phyloP scores from a whole-genome alignment of 116 monocot species.

The Posidonia oceanica region DNA sequence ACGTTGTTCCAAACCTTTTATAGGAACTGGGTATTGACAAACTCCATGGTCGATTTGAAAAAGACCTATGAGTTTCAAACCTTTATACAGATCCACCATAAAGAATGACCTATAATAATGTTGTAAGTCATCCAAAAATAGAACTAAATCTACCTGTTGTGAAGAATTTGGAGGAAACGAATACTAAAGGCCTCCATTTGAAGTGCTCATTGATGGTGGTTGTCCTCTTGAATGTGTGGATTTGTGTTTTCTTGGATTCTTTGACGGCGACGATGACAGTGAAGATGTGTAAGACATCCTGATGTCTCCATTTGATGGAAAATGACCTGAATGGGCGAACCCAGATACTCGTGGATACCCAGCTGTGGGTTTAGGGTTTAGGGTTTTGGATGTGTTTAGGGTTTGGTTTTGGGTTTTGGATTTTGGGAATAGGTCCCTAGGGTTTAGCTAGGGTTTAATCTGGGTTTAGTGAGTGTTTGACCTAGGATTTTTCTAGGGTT shows the following conservation, averaged over 20 bases:
- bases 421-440: too few species aligned
- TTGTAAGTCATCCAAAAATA: background rate
- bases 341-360: background rate
- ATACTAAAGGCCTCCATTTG: background rate
- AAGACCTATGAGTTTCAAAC: too few species aligned
- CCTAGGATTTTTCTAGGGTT: too few species aligned
- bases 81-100: background rate
- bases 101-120: background rate
- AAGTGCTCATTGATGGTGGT: background rate
- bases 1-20: too few species aligned
- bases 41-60: too few species aligned
- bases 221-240: conserved; percentile 9
- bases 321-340: background rate
- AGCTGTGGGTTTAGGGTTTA: too few species aligned
- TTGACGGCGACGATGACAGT: background rate
- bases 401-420: too few species aligned
- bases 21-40: too few species aligned
- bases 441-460: too few species aligned
- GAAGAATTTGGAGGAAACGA: background rate
- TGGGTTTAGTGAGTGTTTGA: too few species aligned
- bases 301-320: conserved; percentile 7
- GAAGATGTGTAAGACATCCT: background rate
- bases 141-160: background rate
- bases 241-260: conserved; percentile 6
- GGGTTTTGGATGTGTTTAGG: too few species aligned